phyloP scores from a whole-genome alignment of 768 basidiomycete genomes.

The Russula emetica region DNA sequence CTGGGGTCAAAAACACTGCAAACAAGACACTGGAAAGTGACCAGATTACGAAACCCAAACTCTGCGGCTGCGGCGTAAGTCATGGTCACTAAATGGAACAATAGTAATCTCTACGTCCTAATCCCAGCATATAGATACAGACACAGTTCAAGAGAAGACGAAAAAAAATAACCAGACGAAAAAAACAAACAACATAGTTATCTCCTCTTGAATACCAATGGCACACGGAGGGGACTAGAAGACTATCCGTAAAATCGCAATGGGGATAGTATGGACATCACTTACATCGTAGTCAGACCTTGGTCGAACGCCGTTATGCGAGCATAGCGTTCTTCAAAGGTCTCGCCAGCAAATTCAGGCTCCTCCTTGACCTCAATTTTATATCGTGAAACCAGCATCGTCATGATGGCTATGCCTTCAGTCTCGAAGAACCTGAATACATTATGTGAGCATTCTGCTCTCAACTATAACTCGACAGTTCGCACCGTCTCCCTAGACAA shows the following conservation, averaged over 20 bases:
- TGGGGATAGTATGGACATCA: neutral
- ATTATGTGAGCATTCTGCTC: neutral
- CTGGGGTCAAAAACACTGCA: no score
- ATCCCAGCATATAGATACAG: no score
- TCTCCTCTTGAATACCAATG: neutral
- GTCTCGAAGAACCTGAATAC: neutral
- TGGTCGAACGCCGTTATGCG: neutral
- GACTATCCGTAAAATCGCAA: neutral
- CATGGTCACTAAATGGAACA: no score
- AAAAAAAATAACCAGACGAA: no score
- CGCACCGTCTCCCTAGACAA: conserved; percentile 28
- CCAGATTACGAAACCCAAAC: no score
- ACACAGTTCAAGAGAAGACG: no score
- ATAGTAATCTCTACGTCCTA: no score
- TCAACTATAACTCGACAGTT: neutral
- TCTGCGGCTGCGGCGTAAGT: no score
- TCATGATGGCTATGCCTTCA: neutral
- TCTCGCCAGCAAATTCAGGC: neutral
- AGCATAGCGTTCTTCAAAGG: neutral
- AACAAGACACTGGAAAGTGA: no score
- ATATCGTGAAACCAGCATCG: neutral
- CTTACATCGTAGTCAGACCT: neutral
- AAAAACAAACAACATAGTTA: no score
- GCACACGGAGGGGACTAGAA: neutral
- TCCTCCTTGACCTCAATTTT: neutral